A percentile compares a stretch with the other conserved stretches of the same genome.
These are phyloP conservation scores for Carex pumila DNA, from an alignment of 176 grass and related monocot genomes.

Conservation along the genomic window DNA sequence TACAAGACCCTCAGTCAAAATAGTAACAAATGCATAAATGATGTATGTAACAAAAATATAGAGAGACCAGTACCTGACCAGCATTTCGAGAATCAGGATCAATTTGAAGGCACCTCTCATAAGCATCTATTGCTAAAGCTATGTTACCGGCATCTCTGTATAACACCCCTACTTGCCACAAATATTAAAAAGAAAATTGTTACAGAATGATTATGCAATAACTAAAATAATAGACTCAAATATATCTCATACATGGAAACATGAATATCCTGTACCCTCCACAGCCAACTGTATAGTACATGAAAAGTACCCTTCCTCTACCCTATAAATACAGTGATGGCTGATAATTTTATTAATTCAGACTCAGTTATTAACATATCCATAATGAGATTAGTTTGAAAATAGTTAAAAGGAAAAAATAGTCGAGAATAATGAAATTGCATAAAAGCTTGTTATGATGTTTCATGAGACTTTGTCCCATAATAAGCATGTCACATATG, in stretches of 20 bases:
- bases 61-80: conserved; percentile 63
- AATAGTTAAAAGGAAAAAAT: too few relatives aligned
- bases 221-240: background rate
- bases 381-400: too few relatives aligned
- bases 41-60: conserved; percentile 6
- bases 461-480: background rate
- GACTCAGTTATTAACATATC: background rate
- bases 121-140: conserved; percentile 74
- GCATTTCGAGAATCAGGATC: conserved; percentile 98
- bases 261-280: background rate
- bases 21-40: background rate
- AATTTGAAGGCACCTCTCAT: conserved; percentile 92
- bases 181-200: conserved; percentile 8
- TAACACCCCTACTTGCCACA: conserved; percentile 64
- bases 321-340: background rate
- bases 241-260: background rate
- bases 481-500: background rate
- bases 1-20: conserved; percentile 12
- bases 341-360: background rate
- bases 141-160: conserved; percentile 99
- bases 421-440: too few relatives aligned
- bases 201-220: background rate
- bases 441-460: too few relatives aligned
- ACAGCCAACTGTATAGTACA: background rate
- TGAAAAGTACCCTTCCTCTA: background rate